A percentile compares a stretch with the other conserved stretches of the same genome.
Conservation (phyloP, 2,329 filamentous ascomycete genomes). For the Aspergillus awamori region DNA sequence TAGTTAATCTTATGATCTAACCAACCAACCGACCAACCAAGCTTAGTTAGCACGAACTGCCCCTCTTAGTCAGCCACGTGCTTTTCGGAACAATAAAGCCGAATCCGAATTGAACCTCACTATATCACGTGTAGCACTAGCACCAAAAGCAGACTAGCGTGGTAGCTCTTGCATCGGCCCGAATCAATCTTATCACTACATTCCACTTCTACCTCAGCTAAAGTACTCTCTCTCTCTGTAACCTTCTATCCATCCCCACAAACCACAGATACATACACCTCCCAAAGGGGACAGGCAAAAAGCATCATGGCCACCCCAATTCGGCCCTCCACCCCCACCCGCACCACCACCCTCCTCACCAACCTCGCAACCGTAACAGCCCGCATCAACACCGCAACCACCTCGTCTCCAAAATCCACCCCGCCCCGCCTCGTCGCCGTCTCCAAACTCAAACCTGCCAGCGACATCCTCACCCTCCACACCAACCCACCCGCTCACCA, state of each 20-base stretch:
- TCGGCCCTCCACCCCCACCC: slow-evolving; percentile 61
- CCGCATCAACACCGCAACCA: slow-evolving; percentile 58
- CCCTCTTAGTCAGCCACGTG: background rate
- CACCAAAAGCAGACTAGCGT: background rate
- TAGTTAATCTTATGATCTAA: too few species aligned
- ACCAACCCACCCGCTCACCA: slow-evolving; percentile 55
- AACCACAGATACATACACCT: too few species aligned
- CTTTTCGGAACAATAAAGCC: background rate
- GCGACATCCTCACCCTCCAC: slow-evolving; percentile 81
- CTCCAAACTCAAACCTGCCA: slow-evolving; percentile 91
- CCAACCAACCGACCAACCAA: too few species aligned
- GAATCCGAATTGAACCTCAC: too few species aligned
- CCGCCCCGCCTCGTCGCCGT: slow-evolving; percentile 67
- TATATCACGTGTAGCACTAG: background rate
- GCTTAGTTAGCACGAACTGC: too few species aligned
- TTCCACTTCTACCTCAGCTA: too few species aligned
- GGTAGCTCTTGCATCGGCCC: background rate
- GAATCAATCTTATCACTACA: background rate
- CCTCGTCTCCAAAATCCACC: slow-evolving; percentile 13
- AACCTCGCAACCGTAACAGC: slow-evolving; percentile 65
- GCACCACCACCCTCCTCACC: slow-evolving; percentile 64
- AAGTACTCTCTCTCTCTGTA: too few species aligned
- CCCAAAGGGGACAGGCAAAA: too few species aligned
- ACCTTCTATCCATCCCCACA: too few species aligned
- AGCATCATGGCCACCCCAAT: slow-evolving; percentile 12